These are phyloP conservation scores for Zymoseptoria pseudotritici DNA, from an alignment of 2,329 filamentous ascomycete species.

Conservation along the genomic window DNA sequence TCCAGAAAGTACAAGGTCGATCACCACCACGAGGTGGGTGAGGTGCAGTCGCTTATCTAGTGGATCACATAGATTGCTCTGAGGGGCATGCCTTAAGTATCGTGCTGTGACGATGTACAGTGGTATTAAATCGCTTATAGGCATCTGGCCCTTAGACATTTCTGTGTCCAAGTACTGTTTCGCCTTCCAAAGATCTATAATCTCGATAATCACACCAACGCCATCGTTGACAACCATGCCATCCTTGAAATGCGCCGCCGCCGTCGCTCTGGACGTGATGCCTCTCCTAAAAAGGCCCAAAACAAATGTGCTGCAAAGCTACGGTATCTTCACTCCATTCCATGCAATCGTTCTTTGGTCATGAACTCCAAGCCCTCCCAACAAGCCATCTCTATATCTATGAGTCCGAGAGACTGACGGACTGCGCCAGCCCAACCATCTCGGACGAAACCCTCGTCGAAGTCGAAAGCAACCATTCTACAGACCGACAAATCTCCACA, in stretches of 20 bases:
- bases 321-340: constrained; percentile 8
- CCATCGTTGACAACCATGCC: constrained; percentile 3
- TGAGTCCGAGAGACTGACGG: neutral
- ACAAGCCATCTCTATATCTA: neutral
- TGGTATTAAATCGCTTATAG: neutral
- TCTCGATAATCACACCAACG: neutral
- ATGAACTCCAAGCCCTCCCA: neutral
- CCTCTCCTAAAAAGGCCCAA: constrained; percentile 5
- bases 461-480: constrained; percentile 1
- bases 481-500: neutral
- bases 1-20: neutral
- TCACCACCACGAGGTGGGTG: neutral
- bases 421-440: neutral
- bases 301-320: constrained; percentile 4
- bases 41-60: too few species aligned
- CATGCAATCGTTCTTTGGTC: constrained; percentile 1
- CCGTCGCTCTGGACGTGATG: constrained; percentile 4
- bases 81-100: too few species aligned
- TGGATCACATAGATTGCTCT: too few species aligned
- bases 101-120: too few species aligned
- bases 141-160: neutral
- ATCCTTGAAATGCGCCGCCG: constrained; percentile 9
- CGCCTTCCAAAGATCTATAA: neutral
- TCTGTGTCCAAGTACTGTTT: neutral
- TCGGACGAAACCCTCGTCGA: neutral